These are phyloP conservation scores for Psilocybe azurescens DNA, from an alignment of 768 basidiomycete species.

Conservation along the genomic window DNA sequence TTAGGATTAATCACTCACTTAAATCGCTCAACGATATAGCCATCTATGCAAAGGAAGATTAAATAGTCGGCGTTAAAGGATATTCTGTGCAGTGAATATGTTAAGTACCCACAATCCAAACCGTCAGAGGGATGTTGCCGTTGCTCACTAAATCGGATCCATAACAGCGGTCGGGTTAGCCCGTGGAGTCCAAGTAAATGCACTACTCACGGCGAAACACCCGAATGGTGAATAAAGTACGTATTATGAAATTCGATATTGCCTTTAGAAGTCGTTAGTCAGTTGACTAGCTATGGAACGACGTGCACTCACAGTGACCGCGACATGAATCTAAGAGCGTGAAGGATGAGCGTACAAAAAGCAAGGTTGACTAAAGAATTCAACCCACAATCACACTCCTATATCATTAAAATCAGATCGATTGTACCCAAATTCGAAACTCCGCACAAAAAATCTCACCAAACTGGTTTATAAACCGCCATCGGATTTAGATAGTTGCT, in stretches of 20 bases:
- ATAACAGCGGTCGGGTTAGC: background rate
- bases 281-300: background rate
- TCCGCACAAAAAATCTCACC: conserved; percentile 39
- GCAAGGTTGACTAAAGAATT: background rate
- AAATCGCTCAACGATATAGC: conserved; percentile 48
- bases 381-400: conserved; percentile 59
- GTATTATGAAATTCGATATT: conserved; percentile 54
- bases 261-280: conserved; percentile 36
- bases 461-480: conserved; percentile 49
- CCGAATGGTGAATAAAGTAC: conserved; percentile 54
- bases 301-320: conserved; percentile 49
- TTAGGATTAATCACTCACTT: conserved; percentile 34
- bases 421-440: background rate
- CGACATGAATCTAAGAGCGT: conserved; percentile 51
- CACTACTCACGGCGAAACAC: conserved; percentile 49
- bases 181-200: background rate
- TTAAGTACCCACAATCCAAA: conserved; percentile 48
- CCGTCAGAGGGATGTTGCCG: conserved; percentile 45
- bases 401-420: background rate
- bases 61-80: background rate
- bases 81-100: background rate
- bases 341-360: background rate
- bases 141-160: conserved; percentile 43
- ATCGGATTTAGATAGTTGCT: conserved; percentile 54
- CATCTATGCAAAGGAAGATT: conserved; percentile 27